phyloP scores from a whole-genome alignment of 2,329 filamentous ascomycete genomes.

The Periconia sp. region DNA sequence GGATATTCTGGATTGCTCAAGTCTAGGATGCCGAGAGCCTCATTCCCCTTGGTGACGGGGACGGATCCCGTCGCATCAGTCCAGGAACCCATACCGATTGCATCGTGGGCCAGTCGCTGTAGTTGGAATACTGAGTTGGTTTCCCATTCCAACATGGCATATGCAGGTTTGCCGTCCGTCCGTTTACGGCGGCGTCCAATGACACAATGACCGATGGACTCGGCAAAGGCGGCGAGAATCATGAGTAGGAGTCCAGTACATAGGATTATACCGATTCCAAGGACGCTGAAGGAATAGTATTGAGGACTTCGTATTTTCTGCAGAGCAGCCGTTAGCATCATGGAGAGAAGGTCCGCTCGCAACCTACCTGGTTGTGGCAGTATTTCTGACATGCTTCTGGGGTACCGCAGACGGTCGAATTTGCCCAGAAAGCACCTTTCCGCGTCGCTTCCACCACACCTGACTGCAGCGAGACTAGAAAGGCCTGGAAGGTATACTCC shows the following conservation, averaged over 20 bases:
- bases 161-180: neutral
- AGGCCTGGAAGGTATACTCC: constrained; percentile 11
- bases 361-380: constrained; percentile 8
- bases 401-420: neutral
- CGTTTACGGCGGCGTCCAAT: too few species aligned
- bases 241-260: constrained; percentile 9
- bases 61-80: neutral
- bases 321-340: neutral
- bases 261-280: constrained; percentile 13
- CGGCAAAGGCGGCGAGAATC: constrained; percentile 6
- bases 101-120: constrained; percentile 14
- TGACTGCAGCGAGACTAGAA: constrained; percentile 12
- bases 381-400: constrained; percentile 1
- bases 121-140: constrained; percentile 9
- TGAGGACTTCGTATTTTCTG: constrained; percentile 13
- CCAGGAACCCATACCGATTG: constrained; percentile 9
- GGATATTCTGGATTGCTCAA: constrained; percentile 1
- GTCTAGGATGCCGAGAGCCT: constrained; percentile 2
- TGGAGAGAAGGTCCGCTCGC: neutral
- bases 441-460: constrained; percentile 7
- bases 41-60: neutral
- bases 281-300: constrained; percentile 17
- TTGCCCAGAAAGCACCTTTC: neutral
- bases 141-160: constrained; percentile 10
- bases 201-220: too few species aligned